Evolutionary conservation across 257 asterid species (phyloP), one percentile per base, ranked within the genome.

Genomic region (Cruciata laevipes): DNA sequence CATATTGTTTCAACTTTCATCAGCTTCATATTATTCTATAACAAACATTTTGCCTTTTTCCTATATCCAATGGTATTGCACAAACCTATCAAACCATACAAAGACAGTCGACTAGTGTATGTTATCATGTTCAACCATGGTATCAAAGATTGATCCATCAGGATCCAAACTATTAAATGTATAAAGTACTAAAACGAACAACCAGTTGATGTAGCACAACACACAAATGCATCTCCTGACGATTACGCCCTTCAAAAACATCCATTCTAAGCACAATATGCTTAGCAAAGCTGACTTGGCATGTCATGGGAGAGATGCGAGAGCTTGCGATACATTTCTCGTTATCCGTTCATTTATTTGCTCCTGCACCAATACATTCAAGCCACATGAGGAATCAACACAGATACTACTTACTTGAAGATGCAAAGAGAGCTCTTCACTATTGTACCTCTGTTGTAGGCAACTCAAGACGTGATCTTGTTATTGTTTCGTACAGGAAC

Each of bases 401-500:
- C 33, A 52, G 67, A 24, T 55, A 38, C n/a, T n/a, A 53, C 53
- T 53, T 7, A 7, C 51, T 3, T 3, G 5, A 40, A 68, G 12
- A 61, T 13, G 52, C 5, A 31, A 60, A 35, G 12, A 33, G 44
- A 61, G 42, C 31, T 18, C 56, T 53, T 59, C 25, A 61, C 47
- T 2, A 32, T 12, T 10, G 56, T 79, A 90, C 97, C 97, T 85
- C 64, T 8, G 85, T 65, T 8, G 71, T 32, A 38, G 92, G 90
- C 13, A 88, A 63, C 74, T 86, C 85, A 58, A 90, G 88, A 58
- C 74, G 81, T 6, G 94, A 83, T 40, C 81, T 80, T 24, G 96
- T 90, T 76, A 93, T 88, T 0, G 96, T 88, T 88, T 93, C 99
- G 13, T 60, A 86, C 76, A 93, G 80, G 80, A 85, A 85, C 75